Conservation (phyloP, 1,284 basidiomycete genomes). For the Ceratobasidium sp. region DNA sequence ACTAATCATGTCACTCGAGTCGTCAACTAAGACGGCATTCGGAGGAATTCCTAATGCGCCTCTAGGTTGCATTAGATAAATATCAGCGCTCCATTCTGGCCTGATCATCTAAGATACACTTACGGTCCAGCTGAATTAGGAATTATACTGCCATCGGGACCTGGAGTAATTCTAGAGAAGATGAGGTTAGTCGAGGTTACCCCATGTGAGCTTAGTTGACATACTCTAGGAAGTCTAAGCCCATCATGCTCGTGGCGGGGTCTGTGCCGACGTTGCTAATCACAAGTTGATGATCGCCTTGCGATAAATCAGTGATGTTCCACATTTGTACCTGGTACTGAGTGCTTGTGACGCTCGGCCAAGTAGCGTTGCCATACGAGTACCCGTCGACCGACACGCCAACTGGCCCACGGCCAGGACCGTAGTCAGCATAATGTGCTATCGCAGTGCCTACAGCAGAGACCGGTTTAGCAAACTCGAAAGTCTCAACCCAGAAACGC, state of each 20-base stretch:
- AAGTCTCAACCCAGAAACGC: not conserved
- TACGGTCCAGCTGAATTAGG: not conserved
- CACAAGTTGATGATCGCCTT: constrained; percentile 10
- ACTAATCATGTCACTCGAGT: not conserved
- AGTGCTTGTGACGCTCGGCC: not conserved
- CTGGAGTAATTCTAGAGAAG: not conserved
- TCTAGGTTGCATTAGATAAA: not conserved
- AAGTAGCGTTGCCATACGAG: not conserved
- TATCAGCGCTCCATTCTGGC: not conserved
- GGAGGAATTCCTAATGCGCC: not conserved
- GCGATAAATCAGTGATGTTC: not conserved
- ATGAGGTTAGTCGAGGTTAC: not conserved
- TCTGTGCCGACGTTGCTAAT: not conserved
- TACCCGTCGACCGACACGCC: not conserved
- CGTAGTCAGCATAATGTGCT: not conserved
- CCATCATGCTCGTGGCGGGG: not conserved
- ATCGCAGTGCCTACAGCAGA: constrained; percentile 6
- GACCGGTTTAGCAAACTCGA: not conserved
- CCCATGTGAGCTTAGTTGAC: not conserved
- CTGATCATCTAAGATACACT: not conserved
- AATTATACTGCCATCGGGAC: not conserved
- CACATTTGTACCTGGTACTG: not conserved
- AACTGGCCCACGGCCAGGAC: not conserved
- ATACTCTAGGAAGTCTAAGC: constrained; percentile 7
- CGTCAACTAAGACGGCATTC: not conserved